Evolutionary conservation across 345 rosid species (phyloP), one percentile per base, ranked within the genome.

Genomic region (Brassica cretica): DNA sequence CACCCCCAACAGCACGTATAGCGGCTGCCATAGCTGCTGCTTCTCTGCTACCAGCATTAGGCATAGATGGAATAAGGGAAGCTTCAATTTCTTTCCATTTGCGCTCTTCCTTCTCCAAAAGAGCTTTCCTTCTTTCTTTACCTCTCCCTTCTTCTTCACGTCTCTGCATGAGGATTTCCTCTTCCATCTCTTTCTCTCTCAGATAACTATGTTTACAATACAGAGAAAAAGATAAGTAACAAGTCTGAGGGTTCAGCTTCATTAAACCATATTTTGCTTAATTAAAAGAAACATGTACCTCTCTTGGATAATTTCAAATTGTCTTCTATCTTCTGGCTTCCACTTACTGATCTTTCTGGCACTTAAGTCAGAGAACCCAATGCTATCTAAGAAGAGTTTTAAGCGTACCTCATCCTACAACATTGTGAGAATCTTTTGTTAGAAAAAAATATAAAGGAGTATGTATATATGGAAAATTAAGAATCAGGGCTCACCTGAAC

Each of bases 1-100:
- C 99, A 80, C 98, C 94, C 76, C 99, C 99, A 25, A 96, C 98
- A 19, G 99, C 99, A 77, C 99, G 97, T 79, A 96, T 97, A 12
- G 99, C 99, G 76, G 99, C 97, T 75, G 99, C 92, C 98, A 96
- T 90, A 75, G 99, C 99, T 83, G 98, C 96, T 41, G 99, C 99
- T 90, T 96, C 99, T 83, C 99, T 90, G 87, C 82, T 87, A 49
- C 99, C 96, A 84, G 98, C 96, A 86, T 96, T 93, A 78, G 98
- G 99, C 82, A 96, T 91, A 30, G 98, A 91, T 70, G 99, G 89
- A 84, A 96, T 90, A 70, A 96, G 91, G 77, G 99, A 96, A 76
- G 99, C 99, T 85, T 96, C 99, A 78, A 96, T 93, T 84, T 96
- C 99, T 90, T 96, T 96, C 99, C 99, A 96, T 73, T 96, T 96